Percentiles rank a stretch among this genome's conserved stretches.
These are phyloP conservation scores for Boletus sp. DNA, from an alignment of 768 basidiomycete species.

Conservation along the genomic window DNA sequence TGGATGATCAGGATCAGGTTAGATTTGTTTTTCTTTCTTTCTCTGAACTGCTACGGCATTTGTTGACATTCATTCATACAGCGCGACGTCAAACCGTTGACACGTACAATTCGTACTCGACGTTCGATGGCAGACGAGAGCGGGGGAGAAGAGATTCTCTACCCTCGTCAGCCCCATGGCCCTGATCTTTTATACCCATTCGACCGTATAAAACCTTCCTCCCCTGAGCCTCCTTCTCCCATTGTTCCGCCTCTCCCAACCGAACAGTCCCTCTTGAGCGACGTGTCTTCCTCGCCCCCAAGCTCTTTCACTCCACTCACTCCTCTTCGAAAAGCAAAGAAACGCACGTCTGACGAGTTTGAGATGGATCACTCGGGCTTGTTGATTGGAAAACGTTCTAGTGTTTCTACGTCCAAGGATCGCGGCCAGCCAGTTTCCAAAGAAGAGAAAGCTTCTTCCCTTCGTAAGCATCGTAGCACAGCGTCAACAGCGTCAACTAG, in stretches of 20 bases:
- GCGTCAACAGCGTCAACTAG: constrained; percentile 47
- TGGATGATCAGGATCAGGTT: constrained; percentile 70
- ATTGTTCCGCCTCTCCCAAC: constrained; percentile 32
- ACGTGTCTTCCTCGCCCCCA: constrained; percentile 48
- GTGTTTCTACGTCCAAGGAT: constrained; percentile 31
- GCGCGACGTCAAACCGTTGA: constrained; percentile 44
- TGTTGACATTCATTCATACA: constrained; percentile 22
- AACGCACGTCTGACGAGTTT: constrained; percentile 80
- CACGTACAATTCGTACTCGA: constrained; percentile 53
- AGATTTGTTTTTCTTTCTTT: constrained; percentile 13
- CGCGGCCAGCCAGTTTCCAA: constrained; percentile 30
- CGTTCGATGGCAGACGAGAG: constrained; percentile 80
- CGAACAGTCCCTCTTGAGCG: constrained; percentile 30
- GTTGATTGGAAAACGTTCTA: constrained; percentile 51
- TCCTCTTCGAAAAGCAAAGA: constrained; percentile 57
- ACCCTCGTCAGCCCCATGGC: constrained; percentile 60
- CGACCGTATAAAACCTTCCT: constrained; percentile 31
- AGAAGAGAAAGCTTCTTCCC: constrained; percentile 49
- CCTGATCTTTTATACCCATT: constrained; percentile 32
- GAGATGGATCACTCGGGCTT: constrained; percentile 71
- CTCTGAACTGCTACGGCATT: neutral
- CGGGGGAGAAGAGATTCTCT: constrained; percentile 87
- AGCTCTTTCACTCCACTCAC: constrained; percentile 53
- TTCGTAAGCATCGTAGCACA: constrained; percentile 72
- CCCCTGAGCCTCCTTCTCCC: constrained; percentile 29